These are phyloP conservation scores for Marchantia polymorpha DNA, from an alignment of 225 moss, liverwort and hornwort genomes.

Conservation along the genomic window DNA sequence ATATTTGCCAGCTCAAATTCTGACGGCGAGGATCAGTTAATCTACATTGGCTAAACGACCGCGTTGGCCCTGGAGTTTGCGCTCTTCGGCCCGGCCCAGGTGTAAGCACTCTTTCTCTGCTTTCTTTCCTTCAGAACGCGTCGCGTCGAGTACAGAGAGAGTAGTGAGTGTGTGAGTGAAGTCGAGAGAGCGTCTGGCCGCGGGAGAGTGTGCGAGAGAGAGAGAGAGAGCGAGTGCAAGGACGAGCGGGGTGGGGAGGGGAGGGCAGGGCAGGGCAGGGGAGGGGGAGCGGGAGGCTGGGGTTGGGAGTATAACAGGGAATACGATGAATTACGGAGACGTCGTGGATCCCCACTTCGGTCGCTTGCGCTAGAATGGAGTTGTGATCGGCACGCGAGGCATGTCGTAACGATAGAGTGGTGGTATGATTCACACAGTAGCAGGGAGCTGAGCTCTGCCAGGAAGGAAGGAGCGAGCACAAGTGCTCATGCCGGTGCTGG, in stretches of 20 bases:
- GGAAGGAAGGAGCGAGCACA: not conserved
- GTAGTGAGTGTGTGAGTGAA: not conserved
- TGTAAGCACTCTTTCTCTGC: slow-evolving; percentile 1
- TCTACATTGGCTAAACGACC: not conserved
- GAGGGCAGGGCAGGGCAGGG: too few relatives aligned
- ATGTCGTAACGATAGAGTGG: not conserved
- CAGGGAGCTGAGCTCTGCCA: not conserved
- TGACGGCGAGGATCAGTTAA: slow-evolving; percentile 4
- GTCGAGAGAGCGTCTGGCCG: slow-evolving; percentile 4
- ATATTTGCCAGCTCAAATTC: not conserved
- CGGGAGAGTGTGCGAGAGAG: not conserved
- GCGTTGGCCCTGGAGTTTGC: not conserved
- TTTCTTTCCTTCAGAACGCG: not conserved
- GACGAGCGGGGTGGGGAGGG: not conserved
- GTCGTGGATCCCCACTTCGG: not conserved
- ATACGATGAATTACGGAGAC: not conserved
- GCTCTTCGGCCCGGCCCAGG: not conserved
- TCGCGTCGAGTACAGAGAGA: not conserved
- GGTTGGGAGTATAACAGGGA: not conserved
- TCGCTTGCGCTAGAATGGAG: not conserved
- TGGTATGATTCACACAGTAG: not conserved
- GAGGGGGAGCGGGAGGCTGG: not conserved
- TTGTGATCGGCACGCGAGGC: slow-evolving; percentile 3
- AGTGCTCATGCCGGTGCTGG: not conserved
- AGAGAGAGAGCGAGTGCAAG: not conserved